Percentiles rank a stretch among this genome's conserved stretches.
Conservation (phyloP, 805 yeast species). For the Candida khao-thaluensis region DNA sequence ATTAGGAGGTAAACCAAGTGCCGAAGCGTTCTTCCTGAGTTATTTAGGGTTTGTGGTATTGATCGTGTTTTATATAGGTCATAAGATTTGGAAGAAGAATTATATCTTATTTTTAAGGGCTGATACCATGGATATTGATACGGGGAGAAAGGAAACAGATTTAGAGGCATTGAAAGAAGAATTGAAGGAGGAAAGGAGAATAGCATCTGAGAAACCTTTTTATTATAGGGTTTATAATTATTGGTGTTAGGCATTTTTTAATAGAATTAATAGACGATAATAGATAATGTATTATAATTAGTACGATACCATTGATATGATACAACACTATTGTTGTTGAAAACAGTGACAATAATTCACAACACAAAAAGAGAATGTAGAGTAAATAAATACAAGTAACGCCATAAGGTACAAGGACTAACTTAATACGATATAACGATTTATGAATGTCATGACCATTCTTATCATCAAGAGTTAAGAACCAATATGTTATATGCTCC, state of each 20-base stretch:
- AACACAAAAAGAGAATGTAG: too few relatives aligned
- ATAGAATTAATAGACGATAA: too few relatives aligned
- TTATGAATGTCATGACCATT: too few relatives aligned
- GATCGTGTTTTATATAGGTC: slow-evolving; percentile 37
- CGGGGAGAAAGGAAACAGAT: slow-evolving; percentile 44
- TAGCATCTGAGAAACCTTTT: slow-evolving; percentile 33
- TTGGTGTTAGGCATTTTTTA: slow-evolving; percentile 43
- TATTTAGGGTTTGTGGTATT: slow-evolving; percentile 40
- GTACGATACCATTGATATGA: too few relatives aligned
- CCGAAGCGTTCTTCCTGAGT: slow-evolving; percentile 33
- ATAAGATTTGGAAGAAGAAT: slow-evolving; percentile 39
- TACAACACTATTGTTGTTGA: too few relatives aligned
- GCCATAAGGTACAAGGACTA: too few relatives aligned
- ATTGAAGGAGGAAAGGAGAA: slow-evolving; percentile 30
- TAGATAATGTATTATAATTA: too few relatives aligned
- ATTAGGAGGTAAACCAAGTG: slow-evolving; percentile 35
- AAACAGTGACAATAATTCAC: too few relatives aligned
- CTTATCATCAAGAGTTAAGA: too few relatives aligned
- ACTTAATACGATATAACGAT: too few relatives aligned
- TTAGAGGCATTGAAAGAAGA: slow-evolving; percentile 39
- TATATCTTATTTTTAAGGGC: slow-evolving; percentile 38
- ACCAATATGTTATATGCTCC: too few relatives aligned
- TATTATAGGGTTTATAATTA: slow-evolving; percentile 31
- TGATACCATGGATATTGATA: slow-evolving; percentile 38
- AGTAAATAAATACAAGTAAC: too few relatives aligned